phyloP scores from a whole-genome alignment of 306 rosid genomes.

The Astragalus membranaceus region DNA sequence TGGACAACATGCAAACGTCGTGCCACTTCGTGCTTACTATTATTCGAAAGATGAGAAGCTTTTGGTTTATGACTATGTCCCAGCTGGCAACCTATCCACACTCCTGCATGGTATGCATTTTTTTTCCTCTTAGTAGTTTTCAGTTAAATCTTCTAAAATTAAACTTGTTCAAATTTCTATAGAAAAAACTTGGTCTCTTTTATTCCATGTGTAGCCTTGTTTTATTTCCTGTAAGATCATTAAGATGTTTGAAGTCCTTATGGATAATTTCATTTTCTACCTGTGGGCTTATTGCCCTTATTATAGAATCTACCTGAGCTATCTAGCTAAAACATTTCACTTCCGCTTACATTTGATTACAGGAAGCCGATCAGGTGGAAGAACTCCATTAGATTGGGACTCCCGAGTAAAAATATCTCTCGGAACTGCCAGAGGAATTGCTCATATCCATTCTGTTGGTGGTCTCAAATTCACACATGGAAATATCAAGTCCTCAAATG shows the following conservation, averaged over 20 bases:
- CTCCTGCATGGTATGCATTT: conserved; percentile 61
- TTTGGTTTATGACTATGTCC: conserved; percentile 60
- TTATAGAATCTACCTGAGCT: neutral
- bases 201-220: neutral
- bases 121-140: conserved; percentile 1
- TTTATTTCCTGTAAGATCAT: conserved; percentile 2
- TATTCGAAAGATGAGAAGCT: conserved; percentile 91
- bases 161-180: neutral
- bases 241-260: neutral
- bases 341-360: conserved; percentile 19
- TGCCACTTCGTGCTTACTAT: conserved; percentile 82
- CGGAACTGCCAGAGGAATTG: conserved; percentile 75
- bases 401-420: conserved; percentile 68
- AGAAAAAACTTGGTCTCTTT: neutral
- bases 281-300: neutral
- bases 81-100: conserved; percentile 57
- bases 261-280: neutral
- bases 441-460: conserved; percentile 72
- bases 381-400: conserved; percentile 77
- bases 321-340: neutral
- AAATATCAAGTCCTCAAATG: conserved; percentile 83
- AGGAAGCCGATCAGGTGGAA: conserved; percentile 67
- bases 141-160: neutral
- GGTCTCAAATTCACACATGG: conserved; percentile 88
- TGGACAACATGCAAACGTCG: conserved; percentile 59